Conservation (phyloP, 371 early-diverging fungal genomes). For the Mortierella sp. region DNA sequence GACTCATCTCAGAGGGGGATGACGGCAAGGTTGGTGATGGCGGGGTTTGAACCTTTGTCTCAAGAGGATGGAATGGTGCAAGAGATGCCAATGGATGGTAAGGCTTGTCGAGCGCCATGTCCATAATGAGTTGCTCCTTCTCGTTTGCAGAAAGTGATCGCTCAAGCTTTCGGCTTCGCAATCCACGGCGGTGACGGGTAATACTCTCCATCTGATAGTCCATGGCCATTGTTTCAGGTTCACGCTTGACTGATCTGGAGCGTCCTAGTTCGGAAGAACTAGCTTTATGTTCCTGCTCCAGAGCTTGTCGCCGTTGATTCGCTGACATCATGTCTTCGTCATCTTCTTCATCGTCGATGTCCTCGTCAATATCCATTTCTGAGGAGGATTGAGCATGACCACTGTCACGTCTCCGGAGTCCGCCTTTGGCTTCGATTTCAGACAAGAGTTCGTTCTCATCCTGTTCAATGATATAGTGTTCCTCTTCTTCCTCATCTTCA, state of each 20-base stretch:
- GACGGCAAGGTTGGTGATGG: slow-evolving; percentile 16
- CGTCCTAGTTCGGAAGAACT: neutral
- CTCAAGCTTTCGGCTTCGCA: slow-evolving; percentile 29
- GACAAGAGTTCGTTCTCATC: slow-evolving; percentile 31
- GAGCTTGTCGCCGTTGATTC: neutral
- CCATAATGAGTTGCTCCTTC: slow-evolving; percentile 42
- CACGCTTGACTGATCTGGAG: slow-evolving; percentile 21
- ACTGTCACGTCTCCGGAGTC: slow-evolving; percentile 52
- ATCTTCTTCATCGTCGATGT: slow-evolving; percentile 23
- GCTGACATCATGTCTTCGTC: slow-evolving; percentile 23
- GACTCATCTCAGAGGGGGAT: slow-evolving; percentile 5
- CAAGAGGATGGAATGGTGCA: slow-evolving; percentile 29
- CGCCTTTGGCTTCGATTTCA: slow-evolving; percentile 50
- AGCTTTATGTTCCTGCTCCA: neutral
- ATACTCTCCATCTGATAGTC: slow-evolving; percentile 31
- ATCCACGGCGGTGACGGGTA: slow-evolving; percentile 20
- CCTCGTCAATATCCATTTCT: slow-evolving; percentile 52
- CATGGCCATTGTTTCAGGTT: slow-evolving; percentile 26
- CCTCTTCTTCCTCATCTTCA: slow-evolving; percentile 16
- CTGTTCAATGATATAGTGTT: slow-evolving; percentile 14
- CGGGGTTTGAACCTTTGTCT: neutral
- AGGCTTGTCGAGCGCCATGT: slow-evolving; percentile 40
- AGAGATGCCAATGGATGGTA: slow-evolving; percentile 19
- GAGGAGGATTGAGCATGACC: slow-evolving; percentile 49
- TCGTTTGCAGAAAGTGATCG: slow-evolving; percentile 26